Conservation (phyloP, 352 stramenopile genomes). For the Blastocystis sp. region DNA sequence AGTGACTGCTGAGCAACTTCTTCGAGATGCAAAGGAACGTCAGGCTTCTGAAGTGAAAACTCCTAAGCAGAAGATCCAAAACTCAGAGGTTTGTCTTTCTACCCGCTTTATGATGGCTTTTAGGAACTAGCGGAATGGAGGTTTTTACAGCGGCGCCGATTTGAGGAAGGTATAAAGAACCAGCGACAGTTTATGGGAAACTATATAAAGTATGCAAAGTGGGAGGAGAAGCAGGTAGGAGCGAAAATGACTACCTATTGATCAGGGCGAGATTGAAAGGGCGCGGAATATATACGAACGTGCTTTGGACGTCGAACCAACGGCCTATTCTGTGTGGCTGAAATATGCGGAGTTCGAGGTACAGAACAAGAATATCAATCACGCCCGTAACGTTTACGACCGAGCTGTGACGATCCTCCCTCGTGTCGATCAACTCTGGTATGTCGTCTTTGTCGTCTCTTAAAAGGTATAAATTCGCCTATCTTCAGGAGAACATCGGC, state of each 20-base stretch:
- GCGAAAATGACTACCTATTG: not conserved
- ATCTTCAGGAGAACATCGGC: slow-evolving; percentile 97
- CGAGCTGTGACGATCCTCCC: slow-evolving; percentile 86
- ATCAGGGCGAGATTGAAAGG: slow-evolving; percentile 90
- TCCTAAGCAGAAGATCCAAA: slow-evolving; percentile 46
- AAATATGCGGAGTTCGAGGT: slow-evolving; percentile 99
- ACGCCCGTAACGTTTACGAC: slow-evolving; percentile 87
- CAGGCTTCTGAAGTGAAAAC: slow-evolving; percentile 68
- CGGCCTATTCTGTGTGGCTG: slow-evolving; percentile 86
- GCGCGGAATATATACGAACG: slow-evolving; percentile 92
- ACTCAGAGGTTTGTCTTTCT: slow-evolving; percentile 66
- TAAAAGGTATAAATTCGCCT: slow-evolving; percentile 91
- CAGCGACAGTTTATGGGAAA: slow-evolving; percentile 87
- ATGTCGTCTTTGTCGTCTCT: not conserved
- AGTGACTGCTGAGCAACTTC: slow-evolving; percentile 97
- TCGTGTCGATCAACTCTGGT: slow-evolving; percentile 91
- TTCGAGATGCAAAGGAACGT: slow-evolving; percentile 78
- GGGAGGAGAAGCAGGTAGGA: slow-evolving; percentile 81
- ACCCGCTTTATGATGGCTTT: slow-evolving; percentile 76
- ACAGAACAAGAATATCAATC: slow-evolving; percentile 97
- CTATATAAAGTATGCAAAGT: slow-evolving; percentile 96
- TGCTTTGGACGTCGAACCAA: slow-evolving; percentile 91
- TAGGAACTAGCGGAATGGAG: slow-evolving; percentile 84
- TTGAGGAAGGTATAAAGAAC: slow-evolving; percentile 90
- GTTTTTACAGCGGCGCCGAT: slow-evolving; percentile 82